Conservation (phyloP, 2,329 filamentous ascomycete species). For the Cryphonectria carpinicola region DNA sequence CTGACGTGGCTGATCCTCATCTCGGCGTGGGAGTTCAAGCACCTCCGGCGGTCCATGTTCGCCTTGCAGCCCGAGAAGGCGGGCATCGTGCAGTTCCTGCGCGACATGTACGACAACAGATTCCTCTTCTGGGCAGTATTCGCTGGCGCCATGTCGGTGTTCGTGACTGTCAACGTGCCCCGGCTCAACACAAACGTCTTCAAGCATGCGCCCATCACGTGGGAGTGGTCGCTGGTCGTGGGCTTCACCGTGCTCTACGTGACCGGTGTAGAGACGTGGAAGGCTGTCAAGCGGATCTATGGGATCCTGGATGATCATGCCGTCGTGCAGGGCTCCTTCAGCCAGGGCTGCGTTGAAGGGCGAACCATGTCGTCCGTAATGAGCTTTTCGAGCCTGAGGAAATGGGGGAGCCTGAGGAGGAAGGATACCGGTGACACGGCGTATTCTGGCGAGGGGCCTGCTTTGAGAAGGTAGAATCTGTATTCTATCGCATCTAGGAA, state of each 20-base stretch:
- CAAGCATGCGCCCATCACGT: conserved; percentile 71
- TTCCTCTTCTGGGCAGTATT: conserved; percentile 72
- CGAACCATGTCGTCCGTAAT: conserved; percentile 52
- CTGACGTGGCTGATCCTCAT: conserved; percentile 75
- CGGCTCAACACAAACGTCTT: conserved; percentile 71
- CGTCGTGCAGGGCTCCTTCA: conserved; percentile 55
- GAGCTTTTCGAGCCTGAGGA: conserved; percentile 56
- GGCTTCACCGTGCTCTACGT: conserved; percentile 68
- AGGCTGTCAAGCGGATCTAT: conserved; percentile 65
- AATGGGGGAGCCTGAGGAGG: conserved; percentile 42
- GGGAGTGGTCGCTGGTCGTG: conserved; percentile 76
- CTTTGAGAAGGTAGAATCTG: neutral
- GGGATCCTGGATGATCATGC: conserved; percentile 56
- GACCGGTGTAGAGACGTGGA: conserved; percentile 71
- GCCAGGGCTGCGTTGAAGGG: conserved; percentile 53
- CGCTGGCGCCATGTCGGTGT: conserved; percentile 63
- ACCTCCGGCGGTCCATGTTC: conserved; percentile 73
- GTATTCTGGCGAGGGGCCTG: neutral
- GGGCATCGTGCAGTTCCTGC: conserved; percentile 57
- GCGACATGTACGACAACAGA: conserved; percentile 69
- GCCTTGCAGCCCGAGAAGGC: conserved; percentile 60
- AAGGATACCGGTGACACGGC: conserved; percentile 35
- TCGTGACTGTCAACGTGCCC: conserved; percentile 74
- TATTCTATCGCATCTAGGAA: neutral
- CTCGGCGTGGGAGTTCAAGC: conserved; percentile 79